Evolutionary conservation across 108 stramenopile genomes (phyloP).

Genomic region (Pseudonitzschia multistriata): DNA sequence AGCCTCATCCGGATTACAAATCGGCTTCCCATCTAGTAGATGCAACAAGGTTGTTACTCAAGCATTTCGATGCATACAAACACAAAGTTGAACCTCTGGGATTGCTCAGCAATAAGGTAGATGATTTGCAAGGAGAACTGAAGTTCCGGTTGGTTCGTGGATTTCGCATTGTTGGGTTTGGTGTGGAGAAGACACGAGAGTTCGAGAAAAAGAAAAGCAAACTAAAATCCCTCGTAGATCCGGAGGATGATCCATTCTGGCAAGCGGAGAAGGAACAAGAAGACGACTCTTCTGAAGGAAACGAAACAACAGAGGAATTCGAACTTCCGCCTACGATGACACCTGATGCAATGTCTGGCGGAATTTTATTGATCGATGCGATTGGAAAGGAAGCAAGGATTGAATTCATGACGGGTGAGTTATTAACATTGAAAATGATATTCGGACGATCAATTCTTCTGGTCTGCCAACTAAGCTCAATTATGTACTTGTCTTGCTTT

Average conservation of each 20-base stretch:
- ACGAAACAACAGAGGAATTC: slow-evolving; percentile 18
- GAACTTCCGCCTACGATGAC: slow-evolving; percentile 44
- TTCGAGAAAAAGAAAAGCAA: slow-evolving; percentile 42
- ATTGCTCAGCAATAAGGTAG: slow-evolving; percentile 58
- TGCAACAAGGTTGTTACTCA: slow-evolving; percentile 84
- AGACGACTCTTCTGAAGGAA: slow-evolving; percentile 24
- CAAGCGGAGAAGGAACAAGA: slow-evolving; percentile 20
- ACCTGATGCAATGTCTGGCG: slow-evolving; percentile 69
- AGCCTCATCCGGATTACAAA: slow-evolving; percentile 74
- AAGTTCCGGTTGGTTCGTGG: slow-evolving; percentile 57
- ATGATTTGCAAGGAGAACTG: slow-evolving; percentile 53
- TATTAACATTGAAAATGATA: background rate
- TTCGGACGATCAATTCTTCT: background rate
- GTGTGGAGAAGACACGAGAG: slow-evolving; percentile 34
- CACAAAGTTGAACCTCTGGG: slow-evolving; percentile 62
- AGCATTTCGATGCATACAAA: slow-evolving; percentile 81
- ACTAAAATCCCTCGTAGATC: slow-evolving; percentile 17
- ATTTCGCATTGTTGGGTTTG: slow-evolving; percentile 67
- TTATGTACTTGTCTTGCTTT: background rate
- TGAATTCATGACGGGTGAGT: slow-evolving; percentile 58
- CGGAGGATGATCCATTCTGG: slow-evolving; percentile 15
- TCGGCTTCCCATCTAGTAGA: slow-evolving; percentile 91
- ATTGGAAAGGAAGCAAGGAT: slow-evolving; percentile 74
- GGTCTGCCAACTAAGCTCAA: background rate
- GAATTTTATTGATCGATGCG: slow-evolving; percentile 94